phyloP scores from a whole-genome alignment of 2,329 filamentous ascomycete species.

The Arthrinium phaeospermum region DNA sequence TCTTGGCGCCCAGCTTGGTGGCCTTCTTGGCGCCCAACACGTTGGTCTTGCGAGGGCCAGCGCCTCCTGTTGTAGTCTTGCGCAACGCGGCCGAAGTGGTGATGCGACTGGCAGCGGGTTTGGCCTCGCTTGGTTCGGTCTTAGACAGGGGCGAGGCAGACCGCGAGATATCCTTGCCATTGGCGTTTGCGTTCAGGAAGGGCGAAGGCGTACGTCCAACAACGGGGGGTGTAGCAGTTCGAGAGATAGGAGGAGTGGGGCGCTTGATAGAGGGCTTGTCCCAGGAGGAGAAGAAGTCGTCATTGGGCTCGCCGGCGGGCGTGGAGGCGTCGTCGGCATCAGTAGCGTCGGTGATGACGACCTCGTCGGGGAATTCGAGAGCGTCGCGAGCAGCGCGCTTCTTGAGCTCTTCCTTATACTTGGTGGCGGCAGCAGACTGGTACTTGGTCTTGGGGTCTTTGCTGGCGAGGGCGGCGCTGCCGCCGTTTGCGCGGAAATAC shows the following conservation, averaged over 20 bases:
- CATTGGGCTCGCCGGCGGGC: conserved; percentile 79
- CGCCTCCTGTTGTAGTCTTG: conserved; percentile 66
- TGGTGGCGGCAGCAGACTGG: conserved; percentile 87
- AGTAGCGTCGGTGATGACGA: conserved; percentile 78
- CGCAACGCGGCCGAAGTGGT: conserved; percentile 82
- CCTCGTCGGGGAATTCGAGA: conserved; percentile 85
- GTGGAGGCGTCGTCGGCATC: conserved; percentile 71
- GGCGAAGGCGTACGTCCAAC: conserved; percentile 86
- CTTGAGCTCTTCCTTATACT: conserved; percentile 98
- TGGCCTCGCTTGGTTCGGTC: conserved; percentile 59
- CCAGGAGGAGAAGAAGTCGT: conserved; percentile 99
- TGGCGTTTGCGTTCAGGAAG: conserved; percentile 79
- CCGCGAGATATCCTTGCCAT: conserved; percentile 74
- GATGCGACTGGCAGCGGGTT: conserved; percentile 71
- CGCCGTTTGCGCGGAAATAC: conserved; percentile 96
- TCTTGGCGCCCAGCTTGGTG: conserved; percentile 90
- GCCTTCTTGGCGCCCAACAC: conserved; percentile 86
- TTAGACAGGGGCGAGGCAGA: conserved; percentile 82
- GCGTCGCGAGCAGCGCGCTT: conserved; percentile 82
- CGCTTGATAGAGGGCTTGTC: conserved; percentile 97
- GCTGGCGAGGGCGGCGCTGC: conserved; percentile 90
- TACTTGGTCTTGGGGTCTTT: conserved; percentile 98
- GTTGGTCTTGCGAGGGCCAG: conserved; percentile 78
- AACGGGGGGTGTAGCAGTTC: conserved; percentile 83
- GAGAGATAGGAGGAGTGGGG: conserved; percentile 89